These are phyloP conservation scores for Pseudogymnoascus sp. DNA, from an alignment of 2,329 filamentous ascomycete genomes.

Conservation along the genomic window DNA sequence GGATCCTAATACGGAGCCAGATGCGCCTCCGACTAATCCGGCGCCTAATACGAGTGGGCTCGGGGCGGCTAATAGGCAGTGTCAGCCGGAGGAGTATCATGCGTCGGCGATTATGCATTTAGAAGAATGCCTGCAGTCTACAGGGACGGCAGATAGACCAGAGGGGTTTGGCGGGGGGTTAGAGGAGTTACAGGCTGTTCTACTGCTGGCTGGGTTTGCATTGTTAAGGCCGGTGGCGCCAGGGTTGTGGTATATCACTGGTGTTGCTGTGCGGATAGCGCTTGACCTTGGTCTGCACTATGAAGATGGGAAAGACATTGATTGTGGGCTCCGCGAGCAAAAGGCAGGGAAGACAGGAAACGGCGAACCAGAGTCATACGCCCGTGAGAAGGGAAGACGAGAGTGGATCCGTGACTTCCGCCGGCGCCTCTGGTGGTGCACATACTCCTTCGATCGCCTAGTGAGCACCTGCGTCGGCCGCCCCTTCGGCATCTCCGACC, in stretches of 20 bases:
- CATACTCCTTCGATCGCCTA: constrained; percentile 88
- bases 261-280: constrained; percentile 80
- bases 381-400: constrained; percentile 54
- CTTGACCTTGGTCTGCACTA: constrained; percentile 89
- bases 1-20: constrained; percentile 41
- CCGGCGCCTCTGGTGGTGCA: constrained; percentile 90
- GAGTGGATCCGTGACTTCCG: constrained; percentile 83
- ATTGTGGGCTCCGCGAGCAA: constrained; percentile 47
- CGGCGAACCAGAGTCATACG: constrained; percentile 27
- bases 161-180: constrained; percentile 74
- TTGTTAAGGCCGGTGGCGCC: constrained; percentile 84
- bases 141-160: constrained; percentile 38
- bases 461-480: constrained; percentile 90
- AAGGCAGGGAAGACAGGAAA: constrained; percentile 31
- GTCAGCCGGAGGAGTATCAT: constrained; percentile 90
- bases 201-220: constrained; percentile 85
- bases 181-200: constrained; percentile 87
- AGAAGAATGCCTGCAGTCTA: constrained; percentile 71
- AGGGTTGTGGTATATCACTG: constrained; percentile 94
- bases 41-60: constrained; percentile 22
- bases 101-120: constrained; percentile 88
- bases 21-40: constrained; percentile 12
- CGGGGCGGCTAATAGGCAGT: constrained; percentile 40
- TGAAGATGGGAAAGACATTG: constrained; percentile 67
- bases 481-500: constrained; percentile 91